phyloP scores from a whole-genome alignment of 2,329 filamentous ascomycete genomes.

The Fusarium sp. region DNA sequence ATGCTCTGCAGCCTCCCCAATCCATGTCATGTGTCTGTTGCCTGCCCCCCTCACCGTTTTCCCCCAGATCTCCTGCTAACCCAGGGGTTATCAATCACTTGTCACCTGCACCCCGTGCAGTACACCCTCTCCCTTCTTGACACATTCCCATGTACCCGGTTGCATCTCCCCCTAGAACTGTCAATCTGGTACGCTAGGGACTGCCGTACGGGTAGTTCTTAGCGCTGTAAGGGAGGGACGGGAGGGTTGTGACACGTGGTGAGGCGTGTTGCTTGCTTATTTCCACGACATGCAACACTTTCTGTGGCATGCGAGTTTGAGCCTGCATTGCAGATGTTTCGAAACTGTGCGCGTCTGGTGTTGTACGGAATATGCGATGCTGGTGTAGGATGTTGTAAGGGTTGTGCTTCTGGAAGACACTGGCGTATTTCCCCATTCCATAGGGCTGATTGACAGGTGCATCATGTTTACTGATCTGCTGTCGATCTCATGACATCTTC shows the following conservation, averaged over 20 bases:
- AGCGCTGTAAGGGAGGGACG: not conserved
- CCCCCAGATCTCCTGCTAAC: not conserved
- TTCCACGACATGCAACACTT: not conserved
- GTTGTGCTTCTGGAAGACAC: not conserved
- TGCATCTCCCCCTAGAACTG: not conserved
- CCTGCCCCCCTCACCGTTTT: not conserved
- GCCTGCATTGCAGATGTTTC: not conserved
- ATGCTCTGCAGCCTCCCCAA: not conserved
- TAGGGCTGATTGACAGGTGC: not conserved
- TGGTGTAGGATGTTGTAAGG: not conserved
- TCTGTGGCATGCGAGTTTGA: not conserved
- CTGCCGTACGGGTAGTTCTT: not conserved
- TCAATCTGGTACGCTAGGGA: not conserved
- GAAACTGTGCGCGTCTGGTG: not conserved
- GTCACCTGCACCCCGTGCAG: constrained; percentile 1
- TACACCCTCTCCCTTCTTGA: not conserved
- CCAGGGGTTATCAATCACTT: not conserved
- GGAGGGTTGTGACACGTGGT: not conserved
- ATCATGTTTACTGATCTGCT: not conserved
- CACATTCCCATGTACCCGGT: not conserved
- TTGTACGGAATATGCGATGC: not conserved
- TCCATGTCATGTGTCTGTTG: not conserved
- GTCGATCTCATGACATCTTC: not conserved
- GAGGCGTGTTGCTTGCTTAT: not conserved
- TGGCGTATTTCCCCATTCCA: not conserved